These are phyloP conservation scores for Leccinellum luteum DNA, from an alignment of 768 basidiomycete genomes.

Conservation along the genomic window DNA sequence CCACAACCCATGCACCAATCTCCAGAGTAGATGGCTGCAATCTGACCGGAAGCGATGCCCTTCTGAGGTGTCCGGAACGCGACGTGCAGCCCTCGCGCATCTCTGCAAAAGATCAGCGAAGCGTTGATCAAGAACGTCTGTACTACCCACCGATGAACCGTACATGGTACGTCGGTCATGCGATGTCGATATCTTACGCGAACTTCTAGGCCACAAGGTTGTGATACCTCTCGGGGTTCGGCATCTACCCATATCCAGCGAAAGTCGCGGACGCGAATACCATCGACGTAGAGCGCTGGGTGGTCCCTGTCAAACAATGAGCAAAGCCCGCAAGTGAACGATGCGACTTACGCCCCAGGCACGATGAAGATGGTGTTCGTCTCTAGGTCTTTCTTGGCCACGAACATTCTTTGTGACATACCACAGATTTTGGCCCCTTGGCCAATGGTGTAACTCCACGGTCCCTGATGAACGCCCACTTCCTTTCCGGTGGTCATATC, in stretches of 20 bases:
- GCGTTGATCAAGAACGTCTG: not conserved
- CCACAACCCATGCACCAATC: constrained; percentile 87
- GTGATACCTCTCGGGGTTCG: constrained; percentile 46
- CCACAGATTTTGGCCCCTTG: constrained; percentile 72
- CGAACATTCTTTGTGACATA: constrained; percentile 60
- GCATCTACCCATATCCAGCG: constrained; percentile 74
- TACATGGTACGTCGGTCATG: constrained; percentile 54
- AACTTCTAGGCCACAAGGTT: constrained; percentile 44
- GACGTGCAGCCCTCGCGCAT: constrained; percentile 36
- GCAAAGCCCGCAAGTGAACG: not conserved
- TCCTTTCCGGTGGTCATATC: constrained; percentile 51
- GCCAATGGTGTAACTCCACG: constrained; percentile 87
- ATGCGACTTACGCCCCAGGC: constrained; percentile 55
- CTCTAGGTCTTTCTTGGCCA: constrained; percentile 63
- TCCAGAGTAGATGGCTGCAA: constrained; percentile 68
- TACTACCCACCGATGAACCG: constrained; percentile 44
- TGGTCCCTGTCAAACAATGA: constrained; percentile 47
- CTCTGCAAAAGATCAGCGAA: constrained; percentile 16
- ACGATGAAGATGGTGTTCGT: constrained; percentile 75
- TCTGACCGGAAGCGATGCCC: constrained; percentile 78
- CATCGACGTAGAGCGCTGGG: constrained; percentile 46
- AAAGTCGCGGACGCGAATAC: constrained; percentile 48
- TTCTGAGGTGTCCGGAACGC: constrained; percentile 57
- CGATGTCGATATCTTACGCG: constrained; percentile 69
- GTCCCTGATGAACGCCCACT: constrained; percentile 63